phyloP scores from a whole-genome alignment of 345 rosid genomes.

The Viola odorata region DNA sequence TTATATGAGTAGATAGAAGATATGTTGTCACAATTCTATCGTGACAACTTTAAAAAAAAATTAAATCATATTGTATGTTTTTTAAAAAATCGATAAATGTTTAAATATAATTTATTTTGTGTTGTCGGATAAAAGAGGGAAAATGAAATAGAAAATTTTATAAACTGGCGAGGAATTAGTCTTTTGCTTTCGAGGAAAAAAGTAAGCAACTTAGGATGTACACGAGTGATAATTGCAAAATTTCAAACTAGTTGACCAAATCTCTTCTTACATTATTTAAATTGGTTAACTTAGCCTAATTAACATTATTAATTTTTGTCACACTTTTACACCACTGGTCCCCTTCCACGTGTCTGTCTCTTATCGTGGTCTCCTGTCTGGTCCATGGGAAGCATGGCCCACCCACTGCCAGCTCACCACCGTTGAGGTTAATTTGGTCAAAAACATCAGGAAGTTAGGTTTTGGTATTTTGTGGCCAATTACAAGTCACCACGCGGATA shows the following conservation, averaged over 20 bases:
- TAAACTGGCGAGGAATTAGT: no score
- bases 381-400: constrained; percentile 37
- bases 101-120: no score
- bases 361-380: constrained; percentile 25
- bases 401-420: constrained; percentile 16
- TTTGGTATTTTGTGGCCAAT: constrained; percentile 14
- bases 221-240: no score
- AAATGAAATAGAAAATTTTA: no score
- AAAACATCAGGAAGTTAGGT: constrained; percentile 4
- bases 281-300: constrained; percentile 20
- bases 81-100: no score
- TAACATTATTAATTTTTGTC: not conserved
- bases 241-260: not conserved
- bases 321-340: constrained; percentile 2
- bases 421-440: constrained; percentile 3
- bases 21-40: no score
- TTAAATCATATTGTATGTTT: no score
- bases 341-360: constrained; percentile 17
- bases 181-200: not conserved
- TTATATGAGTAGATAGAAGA: no score
- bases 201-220: no score
- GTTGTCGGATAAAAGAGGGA: no score
- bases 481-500: constrained; percentile 9
- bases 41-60: no score
- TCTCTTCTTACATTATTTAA: not conserved